phyloP scores from a whole-genome alignment of 176 grass and related monocot species.

The Oryza nivara region DNA sequence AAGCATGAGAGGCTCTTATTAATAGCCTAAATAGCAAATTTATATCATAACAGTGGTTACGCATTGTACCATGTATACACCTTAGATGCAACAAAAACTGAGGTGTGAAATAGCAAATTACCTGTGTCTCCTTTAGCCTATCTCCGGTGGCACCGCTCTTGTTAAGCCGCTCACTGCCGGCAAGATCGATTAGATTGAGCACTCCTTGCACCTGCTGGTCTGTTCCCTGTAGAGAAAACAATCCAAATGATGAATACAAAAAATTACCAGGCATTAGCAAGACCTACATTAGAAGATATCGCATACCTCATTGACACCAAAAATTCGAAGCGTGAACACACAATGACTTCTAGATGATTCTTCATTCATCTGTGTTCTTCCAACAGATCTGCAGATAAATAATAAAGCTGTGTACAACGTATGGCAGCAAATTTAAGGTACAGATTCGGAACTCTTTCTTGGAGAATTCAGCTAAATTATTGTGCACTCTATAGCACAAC shows the following conservation, averaged over 20 bases:
- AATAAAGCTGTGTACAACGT: not conserved
- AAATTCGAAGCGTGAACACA: constrained; percentile 87
- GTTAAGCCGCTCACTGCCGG: constrained; percentile 86
- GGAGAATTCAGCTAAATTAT: constrained; percentile 6
- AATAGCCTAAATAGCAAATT: constrained; percentile 58
- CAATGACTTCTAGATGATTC: constrained; percentile 95
- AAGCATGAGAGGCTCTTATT: constrained; percentile 94
- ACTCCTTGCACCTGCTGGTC: constrained; percentile 95
- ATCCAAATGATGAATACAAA: not conserved
- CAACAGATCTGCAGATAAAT: constrained; percentile 68
- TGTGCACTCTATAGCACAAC: not conserved
- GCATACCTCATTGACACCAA: constrained; percentile 79
- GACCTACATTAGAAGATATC: not conserved
- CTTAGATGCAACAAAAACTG: not conserved
- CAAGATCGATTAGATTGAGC: constrained; percentile 93
- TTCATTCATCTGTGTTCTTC: constrained; percentile 89
- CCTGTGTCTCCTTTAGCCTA: constrained; percentile 90
- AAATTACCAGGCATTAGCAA: not conserved
- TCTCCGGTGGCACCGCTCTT: constrained; percentile 92
- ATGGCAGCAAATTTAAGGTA: not conserved
- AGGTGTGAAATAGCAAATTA: not conserved
- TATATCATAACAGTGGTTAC: not conserved
- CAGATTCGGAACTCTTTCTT: not conserved
- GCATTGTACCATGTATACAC: not conserved
- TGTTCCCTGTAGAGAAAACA: constrained; percentile 54